Evolutionary conservation across 805 yeast genomes (phyloP), one percentile per base, ranked within the genome.

Genomic region (Suhomyces tanzawaensis): DNA sequence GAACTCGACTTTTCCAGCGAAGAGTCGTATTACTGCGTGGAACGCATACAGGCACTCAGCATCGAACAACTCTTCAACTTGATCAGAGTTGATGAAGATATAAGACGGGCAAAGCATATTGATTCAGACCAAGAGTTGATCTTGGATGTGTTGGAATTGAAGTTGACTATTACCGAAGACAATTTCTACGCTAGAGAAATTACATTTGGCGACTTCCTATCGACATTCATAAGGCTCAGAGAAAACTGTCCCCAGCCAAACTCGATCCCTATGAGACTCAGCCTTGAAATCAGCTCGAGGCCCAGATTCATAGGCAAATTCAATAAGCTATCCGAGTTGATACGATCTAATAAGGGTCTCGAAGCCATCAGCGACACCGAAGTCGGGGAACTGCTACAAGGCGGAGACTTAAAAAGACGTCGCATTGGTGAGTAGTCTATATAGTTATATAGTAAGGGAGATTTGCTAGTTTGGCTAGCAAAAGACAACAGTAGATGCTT

Each of bases 161-260:
- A 45, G 6, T 45, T 63, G 18, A 32, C 37, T n/a, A 47, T 66
- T n/a, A 42, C 64, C 2, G 69, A 66, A 37, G 66, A 62, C 42
- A 53, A 60, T 34, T 45, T 53, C 3, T 57, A 60, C 39, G 39
- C 61, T 3, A 42, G 50, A 15, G 55, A 57, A 15, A 42, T 58
- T 13, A 46, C 49, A 2, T 39, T 64, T 11, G 44, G 43, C 13
- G 68, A 61, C 41, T 51, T 66, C 23, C 32, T 60, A n/a, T 35
- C 44, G 16, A 37, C 56, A 17, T 60, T 57, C 41, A 39, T 40
- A 16, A 47, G 48, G 9, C 45, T 60, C 19, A 36, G 39, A 8
- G 37, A 28, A 3, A 45, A 50, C 17, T 45, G 54, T 6, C 19
- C 28, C 3, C 28, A 34, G 18, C 23, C 30, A 2, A 31, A 18